Conservation (phyloP, 805 yeast genomes). For the Scheffersomyces stipitis region DNA sequence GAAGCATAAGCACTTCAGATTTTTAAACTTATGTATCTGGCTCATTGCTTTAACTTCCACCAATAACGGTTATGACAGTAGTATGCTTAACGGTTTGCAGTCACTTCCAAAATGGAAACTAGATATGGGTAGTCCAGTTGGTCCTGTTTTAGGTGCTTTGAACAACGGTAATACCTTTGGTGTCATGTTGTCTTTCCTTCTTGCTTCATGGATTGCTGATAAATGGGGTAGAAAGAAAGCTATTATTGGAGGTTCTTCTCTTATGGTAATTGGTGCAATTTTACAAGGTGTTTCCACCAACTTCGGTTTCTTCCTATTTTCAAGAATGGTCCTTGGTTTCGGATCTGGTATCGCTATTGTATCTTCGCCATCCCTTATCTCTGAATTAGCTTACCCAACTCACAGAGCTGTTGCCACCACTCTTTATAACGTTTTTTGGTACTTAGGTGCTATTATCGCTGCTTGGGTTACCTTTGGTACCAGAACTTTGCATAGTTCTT, state of each 20-base stretch:
- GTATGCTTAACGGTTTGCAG: conserved; percentile 51
- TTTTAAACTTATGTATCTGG: conserved; percentile 37
- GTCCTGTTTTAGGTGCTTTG: conserved; percentile 22
- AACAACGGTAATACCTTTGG: conserved; percentile 34
- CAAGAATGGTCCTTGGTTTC: conserved; percentile 50
- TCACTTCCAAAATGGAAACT: conserved; percentile 41
- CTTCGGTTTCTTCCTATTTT: conserved; percentile 38
- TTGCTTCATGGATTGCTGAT: conserved; percentile 35
- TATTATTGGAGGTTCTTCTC: conserved; percentile 22
- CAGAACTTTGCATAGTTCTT: conserved; percentile 24
- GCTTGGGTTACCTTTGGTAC: conserved; percentile 54
- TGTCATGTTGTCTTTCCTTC: conserved; percentile 24
- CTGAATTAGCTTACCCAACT: conserved; percentile 51
- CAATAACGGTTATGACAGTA: conserved; percentile 31
- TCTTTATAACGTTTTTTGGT: conserved; percentile 52
- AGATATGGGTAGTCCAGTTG: conserved; percentile 27
- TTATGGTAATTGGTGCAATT: conserved; percentile 33
- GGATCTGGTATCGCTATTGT: conserved; percentile 45
- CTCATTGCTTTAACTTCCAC: conserved; percentile 47
- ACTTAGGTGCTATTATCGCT: conserved; percentile 53
- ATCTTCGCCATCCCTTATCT: conserved; percentile 48
- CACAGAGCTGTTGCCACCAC: conserved; percentile 27
- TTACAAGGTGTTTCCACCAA: conserved; percentile 37
- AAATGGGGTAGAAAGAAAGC: conserved; percentile 39
- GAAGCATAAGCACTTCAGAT: conserved; percentile 35